Evolutionary conservation across 2,329 filamentous ascomycete species (phyloP).

Genomic region (Myotisia sp.): DNA sequence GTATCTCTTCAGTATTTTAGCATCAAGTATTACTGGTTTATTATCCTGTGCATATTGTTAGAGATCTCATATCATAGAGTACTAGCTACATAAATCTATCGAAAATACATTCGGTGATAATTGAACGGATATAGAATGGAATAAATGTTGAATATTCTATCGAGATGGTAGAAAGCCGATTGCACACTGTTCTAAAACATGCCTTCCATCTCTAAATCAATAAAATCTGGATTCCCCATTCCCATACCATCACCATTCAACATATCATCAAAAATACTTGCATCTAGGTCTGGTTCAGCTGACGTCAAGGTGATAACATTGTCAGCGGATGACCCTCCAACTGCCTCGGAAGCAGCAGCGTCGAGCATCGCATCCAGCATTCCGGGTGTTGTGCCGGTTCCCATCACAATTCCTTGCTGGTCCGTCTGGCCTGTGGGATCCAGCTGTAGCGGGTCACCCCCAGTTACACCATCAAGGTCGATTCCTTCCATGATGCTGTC

Average conservation of each 20-base stretch:
- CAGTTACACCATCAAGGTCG: conserved; percentile 19
- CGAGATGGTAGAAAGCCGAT: background rate
- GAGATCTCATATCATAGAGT: no score
- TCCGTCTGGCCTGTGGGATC: conserved; percentile 2
- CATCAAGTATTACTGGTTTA: no score
- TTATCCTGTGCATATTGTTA: no score
- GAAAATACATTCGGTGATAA: no score
- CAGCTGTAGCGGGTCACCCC: conserved; percentile 6
- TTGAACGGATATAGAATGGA: background rate
- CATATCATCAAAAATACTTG: conserved; percentile 29
- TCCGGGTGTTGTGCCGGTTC: conserved; percentile 16
- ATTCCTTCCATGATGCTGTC: conserved; percentile 32
- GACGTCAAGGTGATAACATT: conserved; percentile 7
- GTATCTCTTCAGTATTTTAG: no score
- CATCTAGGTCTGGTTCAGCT: conserved; percentile 10
- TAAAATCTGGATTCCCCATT: conserved; percentile 30
- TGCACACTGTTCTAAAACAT: conserved; percentile 21
- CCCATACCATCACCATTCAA: conserved; percentile 30
- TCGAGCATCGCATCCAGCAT: conserved; percentile 29
- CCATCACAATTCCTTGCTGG: conserved; percentile 8
- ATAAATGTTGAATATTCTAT: background rate
- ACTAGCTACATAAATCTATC: no score
- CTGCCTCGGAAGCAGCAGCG: conserved; percentile 24
- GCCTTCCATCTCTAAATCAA: conserved; percentile 33
- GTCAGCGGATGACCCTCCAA: conserved; percentile 19